phyloP scores from a whole-genome alignment of 192 early-diverging fungal genomes.

The Coemansia sp. region DNA sequence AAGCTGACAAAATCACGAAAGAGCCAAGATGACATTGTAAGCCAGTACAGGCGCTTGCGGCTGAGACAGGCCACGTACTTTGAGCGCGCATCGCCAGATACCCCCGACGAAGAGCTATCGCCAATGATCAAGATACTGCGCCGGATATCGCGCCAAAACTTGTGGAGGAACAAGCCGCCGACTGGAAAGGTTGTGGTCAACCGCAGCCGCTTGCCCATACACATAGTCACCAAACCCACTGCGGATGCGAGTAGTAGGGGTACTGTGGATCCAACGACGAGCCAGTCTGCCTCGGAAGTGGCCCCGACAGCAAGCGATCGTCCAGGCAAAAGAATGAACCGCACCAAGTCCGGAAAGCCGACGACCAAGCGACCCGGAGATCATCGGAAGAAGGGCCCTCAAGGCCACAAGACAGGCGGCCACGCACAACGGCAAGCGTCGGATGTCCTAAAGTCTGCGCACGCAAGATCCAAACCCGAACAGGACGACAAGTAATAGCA shows the following conservation, averaged over 20 bases:
- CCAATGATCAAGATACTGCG: constrained; percentile 44
- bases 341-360: neutral
- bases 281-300: neutral
- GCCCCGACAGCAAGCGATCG: neutral
- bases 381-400: neutral
- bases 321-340: neutral
- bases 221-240: neutral
- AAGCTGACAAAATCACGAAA: constrained; percentile 26
- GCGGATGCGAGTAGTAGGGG: neutral
- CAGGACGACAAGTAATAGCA: neutral
- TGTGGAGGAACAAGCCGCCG: constrained; percentile 44
- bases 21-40: constrained; percentile 5
- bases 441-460: neutral
- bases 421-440: neutral
- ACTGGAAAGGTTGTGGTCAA: constrained; percentile 40
- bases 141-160: constrained; percentile 37
- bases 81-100: constrained; percentile 48
- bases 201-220: constrained; percentile 23
- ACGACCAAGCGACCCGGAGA: constrained; percentile 1
- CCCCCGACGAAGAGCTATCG: constrained; percentile 45
- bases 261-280: neutral
- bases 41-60: constrained; percentile 28
- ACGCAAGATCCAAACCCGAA: neutral
- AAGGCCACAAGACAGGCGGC: neutral
- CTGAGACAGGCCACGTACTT: constrained; percentile 48